phyloP scores from a whole-genome alignment of 2,329 filamentous ascomycete species.

The Claviceps fusiformis region DNA sequence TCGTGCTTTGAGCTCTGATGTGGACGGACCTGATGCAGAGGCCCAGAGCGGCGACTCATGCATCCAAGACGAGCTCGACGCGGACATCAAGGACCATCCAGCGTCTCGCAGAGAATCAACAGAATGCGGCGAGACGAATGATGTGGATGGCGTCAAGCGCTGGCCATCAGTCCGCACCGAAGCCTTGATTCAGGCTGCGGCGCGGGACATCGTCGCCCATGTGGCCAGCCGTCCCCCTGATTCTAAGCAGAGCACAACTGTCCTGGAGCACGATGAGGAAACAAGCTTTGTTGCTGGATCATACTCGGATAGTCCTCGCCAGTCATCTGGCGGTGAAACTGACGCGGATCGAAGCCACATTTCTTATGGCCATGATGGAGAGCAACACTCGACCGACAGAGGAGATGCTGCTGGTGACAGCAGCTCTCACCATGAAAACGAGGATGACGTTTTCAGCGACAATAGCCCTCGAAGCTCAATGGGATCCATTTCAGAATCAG shows the following conservation, averaged over 20 bases:
- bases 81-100: neutral
- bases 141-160: slow-evolving; percentile 14
- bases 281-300: slow-evolving; percentile 14
- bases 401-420: slow-evolving; percentile 26
- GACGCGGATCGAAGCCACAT: slow-evolving; percentile 9
- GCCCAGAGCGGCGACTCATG: neutral
- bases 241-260: slow-evolving; percentile 12
- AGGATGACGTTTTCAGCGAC: slow-evolving; percentile 47
- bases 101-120: slow-evolving; percentile 9
- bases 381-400: slow-evolving; percentile 5
- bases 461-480: slow-evolving; percentile 43
- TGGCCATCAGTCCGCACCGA: slow-evolving; percentile 33
- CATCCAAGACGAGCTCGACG: neutral
- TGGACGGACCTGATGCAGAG: neutral
- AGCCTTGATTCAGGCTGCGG: slow-evolving; percentile 39
- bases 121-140: slow-evolving; percentile 3
- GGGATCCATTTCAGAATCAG: slow-evolving; percentile 32
- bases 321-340: slow-evolving; percentile 13
- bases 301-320: slow-evolving; percentile 8
- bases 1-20: neutral
- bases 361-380: slow-evolving; percentile 8
- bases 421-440: slow-evolving; percentile 37
- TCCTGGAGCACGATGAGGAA: slow-evolving; percentile 8
- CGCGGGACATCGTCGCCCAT: slow-evolving; percentile 34
- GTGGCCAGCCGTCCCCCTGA: slow-evolving; percentile 12